These are phyloP conservation scores for Brassica balearica DNA, from an alignment of 441 rosid species.

Conservation along the genomic window DNA sequence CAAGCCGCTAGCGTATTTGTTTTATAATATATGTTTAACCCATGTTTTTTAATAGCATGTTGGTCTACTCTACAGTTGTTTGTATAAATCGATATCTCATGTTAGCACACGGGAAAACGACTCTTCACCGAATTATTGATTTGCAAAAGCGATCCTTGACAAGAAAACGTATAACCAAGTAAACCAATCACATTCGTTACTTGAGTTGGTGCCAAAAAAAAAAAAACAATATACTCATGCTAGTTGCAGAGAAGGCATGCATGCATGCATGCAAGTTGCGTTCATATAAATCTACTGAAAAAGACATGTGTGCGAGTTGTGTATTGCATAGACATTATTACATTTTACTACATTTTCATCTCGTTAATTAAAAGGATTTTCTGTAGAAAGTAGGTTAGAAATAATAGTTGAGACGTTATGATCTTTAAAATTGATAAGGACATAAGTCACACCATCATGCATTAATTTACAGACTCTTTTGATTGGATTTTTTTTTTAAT, in stretches of 20 bases:
- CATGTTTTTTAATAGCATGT: conserved; percentile 23
- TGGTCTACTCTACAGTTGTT: conserved; percentile 10
- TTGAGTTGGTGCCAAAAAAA: not conserved
- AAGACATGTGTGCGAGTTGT: not conserved
- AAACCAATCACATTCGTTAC: conserved; percentile 14
- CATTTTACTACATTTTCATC: not conserved
- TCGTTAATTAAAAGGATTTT: not conserved
- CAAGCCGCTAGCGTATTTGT: conserved; percentile 12
- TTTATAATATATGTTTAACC: not conserved
- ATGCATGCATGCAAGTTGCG: conserved; percentile 40
- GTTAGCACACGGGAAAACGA: conserved; percentile 28
- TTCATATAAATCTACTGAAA: not conserved
- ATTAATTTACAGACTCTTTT: not conserved
- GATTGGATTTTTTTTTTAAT: not conserved
- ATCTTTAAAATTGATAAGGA: conserved; percentile 16
- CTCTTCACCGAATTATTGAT: conserved; percentile 24
- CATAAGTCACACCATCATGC: conserved; percentile 2
- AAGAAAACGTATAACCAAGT: conserved; percentile 10
- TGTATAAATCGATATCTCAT: not conserved
- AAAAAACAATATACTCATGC: not conserved
- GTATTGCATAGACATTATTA: not conserved
- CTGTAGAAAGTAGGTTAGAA: not conserved
- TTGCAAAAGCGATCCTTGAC: conserved; percentile 10
- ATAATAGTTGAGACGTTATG: not conserved
- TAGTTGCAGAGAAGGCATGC: conserved; percentile 22